phyloP scores from a whole-genome alignment of 768 basidiomycete genomes.

The Crepidotus variabilis region DNA sequence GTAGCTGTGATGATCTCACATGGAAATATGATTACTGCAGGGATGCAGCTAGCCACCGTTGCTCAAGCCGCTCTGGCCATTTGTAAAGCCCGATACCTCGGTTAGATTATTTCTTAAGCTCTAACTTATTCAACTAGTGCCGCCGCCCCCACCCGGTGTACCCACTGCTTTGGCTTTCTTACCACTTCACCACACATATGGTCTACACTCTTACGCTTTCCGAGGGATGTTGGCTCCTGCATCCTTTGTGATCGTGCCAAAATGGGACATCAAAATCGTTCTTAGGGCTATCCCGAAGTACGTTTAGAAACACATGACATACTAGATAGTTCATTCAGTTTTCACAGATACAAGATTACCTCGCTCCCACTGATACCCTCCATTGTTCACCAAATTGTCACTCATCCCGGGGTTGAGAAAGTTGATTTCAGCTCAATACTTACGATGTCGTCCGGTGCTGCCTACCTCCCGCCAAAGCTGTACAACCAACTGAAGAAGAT shows the following conservation, averaged over 20 bases:
- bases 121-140: constrained; percentile 18
- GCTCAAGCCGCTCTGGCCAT: constrained; percentile 28
- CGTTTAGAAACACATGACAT: constrained; percentile 8
- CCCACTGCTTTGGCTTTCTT: constrained; percentile 54
- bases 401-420: constrained; percentile 44
- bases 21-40: constrained; percentile 49
- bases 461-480: constrained; percentile 61
- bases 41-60: constrained; percentile 34
- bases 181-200: constrained; percentile 69
- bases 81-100: constrained; percentile 29
- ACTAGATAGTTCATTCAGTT: background rate
- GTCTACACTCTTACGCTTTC: constrained; percentile 50
- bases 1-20: constrained; percentile 74
- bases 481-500: constrained; percentile 34
- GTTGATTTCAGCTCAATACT: constrained; percentile 52
- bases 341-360: constrained; percentile 51
- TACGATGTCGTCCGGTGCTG: constrained; percentile 50
- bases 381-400: constrained; percentile 59
- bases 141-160: constrained; percentile 36
- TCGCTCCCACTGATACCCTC: constrained; percentile 56
- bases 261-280: constrained; percentile 54
- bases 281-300: constrained; percentile 59
- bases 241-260: constrained; percentile 52
- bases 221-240: constrained; percentile 39
- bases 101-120: background rate